These are phyloP conservation scores for Phycomyces blakesleeanus DNA, from an alignment of 192 early-diverging fungal genomes.

Conservation along the genomic window DNA sequence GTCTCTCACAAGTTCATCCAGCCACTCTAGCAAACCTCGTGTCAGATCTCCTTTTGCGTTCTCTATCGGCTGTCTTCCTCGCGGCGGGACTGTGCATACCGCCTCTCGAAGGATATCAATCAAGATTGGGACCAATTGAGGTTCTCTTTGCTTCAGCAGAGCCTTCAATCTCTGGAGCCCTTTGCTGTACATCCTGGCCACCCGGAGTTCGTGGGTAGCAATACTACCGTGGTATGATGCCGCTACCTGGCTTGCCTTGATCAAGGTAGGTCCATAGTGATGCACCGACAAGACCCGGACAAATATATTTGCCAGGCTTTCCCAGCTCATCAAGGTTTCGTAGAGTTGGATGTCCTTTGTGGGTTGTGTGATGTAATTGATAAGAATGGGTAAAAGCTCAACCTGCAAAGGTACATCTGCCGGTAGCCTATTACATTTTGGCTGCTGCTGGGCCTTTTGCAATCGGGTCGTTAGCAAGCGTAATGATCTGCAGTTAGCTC, in stretches of 20 bases:
- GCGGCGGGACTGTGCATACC: neutral
- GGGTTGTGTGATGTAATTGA: neutral
- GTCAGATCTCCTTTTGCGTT: neutral
- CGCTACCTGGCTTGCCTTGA: constrained; percentile 9
- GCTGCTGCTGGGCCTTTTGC: neutral
- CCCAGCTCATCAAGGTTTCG: constrained; percentile 25
- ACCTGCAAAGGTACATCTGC: constrained; percentile 9
- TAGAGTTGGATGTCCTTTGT: neutral
- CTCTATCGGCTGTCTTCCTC: neutral
- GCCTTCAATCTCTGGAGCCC: constrained; percentile 16
- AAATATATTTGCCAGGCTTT: constrained; percentile 21
- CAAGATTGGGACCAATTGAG: constrained; percentile 4
- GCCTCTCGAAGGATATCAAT: constrained; percentile 6
- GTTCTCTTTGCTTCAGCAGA: constrained; percentile 18
- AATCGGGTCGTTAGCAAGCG: neutral
- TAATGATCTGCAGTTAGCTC: constrained; percentile 5
- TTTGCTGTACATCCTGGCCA: neutral
- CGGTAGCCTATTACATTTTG: constrained; percentile 7
- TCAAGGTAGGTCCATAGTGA: constrained; percentile 19
- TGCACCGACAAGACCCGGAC: constrained; percentile 11
- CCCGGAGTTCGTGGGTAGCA: neutral
- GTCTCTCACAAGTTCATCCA: constrained; percentile 24
- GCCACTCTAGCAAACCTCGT: constrained; percentile 20
- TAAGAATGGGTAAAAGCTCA: constrained; percentile 5
- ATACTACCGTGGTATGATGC: neutral